These are phyloP conservation scores for Sporothrix luriei DNA, from an alignment of 2,329 filamentous ascomycete genomes.

Conservation along the genomic window DNA sequence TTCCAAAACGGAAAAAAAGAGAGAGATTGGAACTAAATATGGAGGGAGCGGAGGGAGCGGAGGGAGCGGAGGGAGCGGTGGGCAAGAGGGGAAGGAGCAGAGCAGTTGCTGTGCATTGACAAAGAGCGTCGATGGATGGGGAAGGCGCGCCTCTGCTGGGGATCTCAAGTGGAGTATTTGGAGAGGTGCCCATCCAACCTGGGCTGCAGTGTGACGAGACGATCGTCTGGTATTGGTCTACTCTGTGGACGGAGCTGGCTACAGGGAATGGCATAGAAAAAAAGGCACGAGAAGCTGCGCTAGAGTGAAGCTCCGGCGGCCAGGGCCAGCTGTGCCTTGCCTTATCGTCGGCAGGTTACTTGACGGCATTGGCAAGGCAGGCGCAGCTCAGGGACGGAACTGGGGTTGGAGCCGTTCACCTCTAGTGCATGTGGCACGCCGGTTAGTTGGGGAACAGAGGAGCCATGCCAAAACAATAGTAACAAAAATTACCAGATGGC, in stretches of 20 bases:
- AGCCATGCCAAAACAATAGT: slow-evolving; percentile 7
- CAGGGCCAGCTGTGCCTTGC: neutral
- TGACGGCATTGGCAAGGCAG: slow-evolving; percentile 24
- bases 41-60: neutral
- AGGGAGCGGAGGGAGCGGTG: neutral
- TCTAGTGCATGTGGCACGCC: slow-evolving; percentile 14
- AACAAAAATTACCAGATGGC: neutral
- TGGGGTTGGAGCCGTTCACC: slow-evolving; percentile 1
- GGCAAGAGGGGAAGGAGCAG: slow-evolving; percentile 6
- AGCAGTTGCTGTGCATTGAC: slow-evolving; percentile 3
- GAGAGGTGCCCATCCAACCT: neutral
- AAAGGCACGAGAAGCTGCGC: neutral
- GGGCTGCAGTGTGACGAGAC: slow-evolving; percentile 22
- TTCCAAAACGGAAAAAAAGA: slow-evolving; percentile 3
- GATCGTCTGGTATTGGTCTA: slow-evolving; percentile 19
- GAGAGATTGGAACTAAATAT: slow-evolving; percentile 26
- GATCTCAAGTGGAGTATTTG: slow-evolving; percentile 13
- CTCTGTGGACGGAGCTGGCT: slow-evolving; percentile 5
- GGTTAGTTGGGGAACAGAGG: neutral
- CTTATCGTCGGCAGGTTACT: slow-evolving; percentile 28
- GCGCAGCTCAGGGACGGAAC: neutral
- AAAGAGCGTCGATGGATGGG: slow-evolving; percentile 23
- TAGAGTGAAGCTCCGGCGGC: too few species aligned
- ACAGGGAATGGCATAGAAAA: slow-evolving; percentile 22
- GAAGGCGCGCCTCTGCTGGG: slow-evolving; percentile 14